phyloP scores from a whole-genome alignment of 2,329 filamentous ascomycete genomes.

The Arthrobotrys pseudoclavata region DNA sequence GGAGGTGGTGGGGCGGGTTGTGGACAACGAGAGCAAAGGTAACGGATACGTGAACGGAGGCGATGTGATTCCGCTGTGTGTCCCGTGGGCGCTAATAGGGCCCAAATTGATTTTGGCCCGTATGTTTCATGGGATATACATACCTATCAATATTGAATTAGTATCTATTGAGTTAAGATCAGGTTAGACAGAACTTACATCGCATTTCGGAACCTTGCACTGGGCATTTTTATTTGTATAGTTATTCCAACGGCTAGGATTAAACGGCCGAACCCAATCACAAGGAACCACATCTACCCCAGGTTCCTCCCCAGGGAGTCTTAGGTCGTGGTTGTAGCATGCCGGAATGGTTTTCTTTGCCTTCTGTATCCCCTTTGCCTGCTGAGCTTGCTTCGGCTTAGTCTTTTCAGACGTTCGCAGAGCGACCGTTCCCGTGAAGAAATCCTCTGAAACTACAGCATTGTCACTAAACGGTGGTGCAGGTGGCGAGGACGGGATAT shows the following conservation, averaged over 20 bases:
- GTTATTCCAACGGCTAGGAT: constrained; percentile 48
- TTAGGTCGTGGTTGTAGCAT: constrained; percentile 48
- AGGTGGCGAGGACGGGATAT: constrained; percentile 18
- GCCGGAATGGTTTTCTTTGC: constrained; percentile 8
- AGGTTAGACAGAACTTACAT: constrained; percentile 20
- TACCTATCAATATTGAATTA: constrained; percentile 20
- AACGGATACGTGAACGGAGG: constrained; percentile 52
- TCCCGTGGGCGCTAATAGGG: constrained; percentile 24
- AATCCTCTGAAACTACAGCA: not conserved
- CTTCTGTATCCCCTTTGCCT: not conserved
- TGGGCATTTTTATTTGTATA: constrained; percentile 43
- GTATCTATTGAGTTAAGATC: not conserved
- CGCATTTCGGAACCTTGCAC: constrained; percentile 53
- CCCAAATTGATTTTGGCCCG: constrained; percentile 45
- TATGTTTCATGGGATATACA: constrained; percentile 56
- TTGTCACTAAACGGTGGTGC: not conserved
- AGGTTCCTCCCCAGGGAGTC: constrained; percentile 17
- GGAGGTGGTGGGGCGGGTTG: constrained; percentile 35
- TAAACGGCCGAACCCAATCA: constrained; percentile 49
- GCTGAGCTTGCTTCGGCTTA: not conserved
- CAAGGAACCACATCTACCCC: constrained; percentile 53
- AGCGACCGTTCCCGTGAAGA: not conserved
- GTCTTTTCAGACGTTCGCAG: not conserved
- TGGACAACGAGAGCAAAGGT: constrained; percentile 44
- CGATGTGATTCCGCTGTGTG: constrained; percentile 51